phyloP scores from a whole-genome alignment of 805 yeast species.

The Pichia kluyveri region DNA sequence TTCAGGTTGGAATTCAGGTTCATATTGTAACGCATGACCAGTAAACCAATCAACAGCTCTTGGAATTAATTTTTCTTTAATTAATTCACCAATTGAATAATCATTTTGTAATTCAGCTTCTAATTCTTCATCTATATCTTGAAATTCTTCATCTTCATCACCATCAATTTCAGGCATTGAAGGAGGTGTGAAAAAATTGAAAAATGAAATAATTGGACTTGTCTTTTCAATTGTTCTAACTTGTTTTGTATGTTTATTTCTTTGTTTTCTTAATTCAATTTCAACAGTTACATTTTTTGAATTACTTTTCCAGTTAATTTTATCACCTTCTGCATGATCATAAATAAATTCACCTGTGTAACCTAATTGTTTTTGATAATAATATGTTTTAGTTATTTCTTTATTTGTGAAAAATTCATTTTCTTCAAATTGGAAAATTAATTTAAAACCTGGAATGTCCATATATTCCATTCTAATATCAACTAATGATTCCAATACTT shows the following conservation, averaged over 20 bases:
- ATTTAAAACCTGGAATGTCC: conserved; percentile 78
- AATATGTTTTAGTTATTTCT: conserved; percentile 74
- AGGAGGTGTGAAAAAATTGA: conserved; percentile 94
- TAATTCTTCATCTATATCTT: conserved; percentile 61
- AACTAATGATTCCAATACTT: conserved; percentile 57
- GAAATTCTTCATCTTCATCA: conserved; percentile 36
- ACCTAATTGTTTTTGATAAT: conserved; percentile 88
- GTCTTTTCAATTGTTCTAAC: conserved; percentile 92
- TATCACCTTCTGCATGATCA: conserved; percentile 91
- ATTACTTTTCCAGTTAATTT: conserved; percentile 74
- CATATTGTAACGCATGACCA: conserved; percentile 85
- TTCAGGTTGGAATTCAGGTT: conserved; percentile 52
- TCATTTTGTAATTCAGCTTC: conserved; percentile 84
- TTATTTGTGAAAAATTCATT: conserved; percentile 74
- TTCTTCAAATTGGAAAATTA: conserved; percentile 69
- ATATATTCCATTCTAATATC: conserved; percentile 77
- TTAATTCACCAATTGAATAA: conserved; percentile 91
- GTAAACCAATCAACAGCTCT: conserved; percentile 98
- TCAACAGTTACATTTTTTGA: conserved; percentile 76
- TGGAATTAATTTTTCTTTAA: conserved; percentile 92
- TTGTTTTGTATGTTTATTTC: conserved; percentile 93
- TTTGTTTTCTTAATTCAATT: conserved; percentile 92
- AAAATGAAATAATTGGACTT: conserved; percentile 91
- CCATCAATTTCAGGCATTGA: conserved; percentile 46
- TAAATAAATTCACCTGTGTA: conserved; percentile 94